These are phyloP conservation scores for Fusarium goolgardi DNA, from an alignment of 2,329 filamentous ascomycete genomes.

Conservation along the genomic window DNA sequence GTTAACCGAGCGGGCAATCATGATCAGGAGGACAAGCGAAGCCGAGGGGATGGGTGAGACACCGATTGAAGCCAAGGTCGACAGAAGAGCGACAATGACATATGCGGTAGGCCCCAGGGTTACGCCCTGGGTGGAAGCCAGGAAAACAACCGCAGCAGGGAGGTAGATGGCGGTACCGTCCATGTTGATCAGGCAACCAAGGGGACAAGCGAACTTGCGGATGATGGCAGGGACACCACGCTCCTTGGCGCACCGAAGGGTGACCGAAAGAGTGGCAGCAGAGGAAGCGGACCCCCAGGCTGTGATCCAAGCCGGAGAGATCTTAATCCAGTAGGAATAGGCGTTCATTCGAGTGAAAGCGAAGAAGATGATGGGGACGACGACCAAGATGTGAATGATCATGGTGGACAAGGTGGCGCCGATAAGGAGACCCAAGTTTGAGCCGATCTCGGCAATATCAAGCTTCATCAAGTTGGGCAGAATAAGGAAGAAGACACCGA, in stretches of 20 bases:
- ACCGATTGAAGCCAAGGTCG: slow-evolving; percentile 64
- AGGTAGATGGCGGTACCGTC: slow-evolving; percentile 68
- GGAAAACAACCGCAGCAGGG: slow-evolving; percentile 63
- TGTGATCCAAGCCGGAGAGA: slow-evolving; percentile 64
- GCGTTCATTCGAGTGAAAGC: slow-evolving; percentile 58
- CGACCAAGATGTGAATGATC: slow-evolving; percentile 59
- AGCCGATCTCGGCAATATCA: slow-evolving; percentile 59
- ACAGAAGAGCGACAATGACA: slow-evolving; percentile 60
- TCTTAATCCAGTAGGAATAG: slow-evolving; percentile 60
- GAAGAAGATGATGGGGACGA: slow-evolving; percentile 59
- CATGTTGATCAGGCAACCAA: slow-evolving; percentile 64
- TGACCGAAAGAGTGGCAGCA: slow-evolving; percentile 64
- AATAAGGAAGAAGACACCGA: slow-evolving; percentile 66
- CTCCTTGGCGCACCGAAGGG: slow-evolving; percentile 56
- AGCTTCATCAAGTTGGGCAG: slow-evolving; percentile 63
- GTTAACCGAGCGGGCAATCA: slow-evolving; percentile 61
- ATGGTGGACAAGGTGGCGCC: slow-evolving; percentile 60
- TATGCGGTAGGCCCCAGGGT: slow-evolving; percentile 58
- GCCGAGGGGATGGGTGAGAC: slow-evolving; percentile 65
- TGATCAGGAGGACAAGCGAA: slow-evolving; percentile 62
- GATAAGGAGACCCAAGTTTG: slow-evolving; percentile 63
- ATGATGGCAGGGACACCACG: slow-evolving; percentile 58
- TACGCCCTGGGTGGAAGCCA: slow-evolving; percentile 62
- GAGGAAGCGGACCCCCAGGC: slow-evolving; percentile 66
- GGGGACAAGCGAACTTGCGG: slow-evolving; percentile 59